Evolutionary conservation across 2,329 filamentous ascomycete species (phyloP), one percentile per base, ranked within the genome.

Genomic region (Pseudogymnoascus sp.): DNA sequence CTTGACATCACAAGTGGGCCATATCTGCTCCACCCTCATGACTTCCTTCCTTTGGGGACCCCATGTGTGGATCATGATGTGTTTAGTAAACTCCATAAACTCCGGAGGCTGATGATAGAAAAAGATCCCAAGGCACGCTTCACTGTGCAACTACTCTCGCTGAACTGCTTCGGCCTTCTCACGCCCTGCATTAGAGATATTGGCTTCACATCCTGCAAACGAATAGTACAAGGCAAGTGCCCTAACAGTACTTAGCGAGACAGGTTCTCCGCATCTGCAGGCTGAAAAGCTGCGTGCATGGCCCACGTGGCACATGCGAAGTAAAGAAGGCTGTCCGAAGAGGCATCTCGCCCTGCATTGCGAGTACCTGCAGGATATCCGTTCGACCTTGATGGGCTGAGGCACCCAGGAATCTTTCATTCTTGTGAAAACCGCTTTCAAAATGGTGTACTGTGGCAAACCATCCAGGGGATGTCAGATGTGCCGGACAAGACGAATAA

Each of bases 401-500:
- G 50, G 28, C 50, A 19, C 50, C 4, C 28, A 14, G 10, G 10
- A 33, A 22, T 35, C 28, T 16, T 19, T 19, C n/a, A 33, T 56
- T 56, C 50, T 33, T 19, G 28, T 22, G 26, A 4, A 56, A 56
- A 12, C 46, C 26, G 43, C 64, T 65, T 46, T 64, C 73, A 76
- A 64, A 67, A 88, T 87, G 85, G 85, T 87, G 11, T 88, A 87
- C 69, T 85, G 83, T 65, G 85, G 85, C 43, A 87, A 86, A 75
- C 84, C 86, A 70, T 88, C 85, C 0, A 77, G 80, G 76, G 88
- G 87, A 69, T 91, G 88, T 70, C 87, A 89, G 76, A 90, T 88
- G 83, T 91, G 88, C 73, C 83, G 88, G 72, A 88, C 82, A 37
- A 81, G 88, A 67, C 82, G 88, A 69, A 90, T 91, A 72, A 90